Base-by-base conservation (phyloP, 352 stramenopile genomes). In the Phytophthora crassamura region DNA sequence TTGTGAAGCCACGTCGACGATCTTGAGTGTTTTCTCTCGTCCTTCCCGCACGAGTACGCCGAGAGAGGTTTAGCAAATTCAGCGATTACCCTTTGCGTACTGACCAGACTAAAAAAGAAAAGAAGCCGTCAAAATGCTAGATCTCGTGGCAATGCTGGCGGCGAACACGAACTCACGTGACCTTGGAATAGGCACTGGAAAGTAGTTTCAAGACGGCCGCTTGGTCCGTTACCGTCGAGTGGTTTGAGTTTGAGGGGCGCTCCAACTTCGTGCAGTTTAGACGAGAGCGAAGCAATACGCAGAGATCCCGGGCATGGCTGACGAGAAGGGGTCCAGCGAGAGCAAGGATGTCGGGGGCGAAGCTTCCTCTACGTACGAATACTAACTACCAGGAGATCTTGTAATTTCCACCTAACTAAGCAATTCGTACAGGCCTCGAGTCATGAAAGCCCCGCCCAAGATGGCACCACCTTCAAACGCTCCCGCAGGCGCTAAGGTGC, bases 401-500 rank as follows among this genome's bases (percentile, higher is more conserved):
- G 8, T 8, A 32, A 9, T 32, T 11, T 18, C 8, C 50, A 42
- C 33, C 8, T 33, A 22, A 20, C 28, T 56, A 38, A 32, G 20
- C 2, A 41, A 36, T 39, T 35, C 30, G 4, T 69, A 32, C 18
- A 70, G 59, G 18, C 59, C 70, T 54, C 55, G 63, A 2, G 48
- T 75, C 50, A 62, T 64, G 39, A 74, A 70, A 59, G 69, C 69
- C 0, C 75, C 75, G 9, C 72, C 69, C 4, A 84, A 84, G 59
- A 81, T 74, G 48, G 70, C 59, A 5, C 72, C 75, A 28, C 72
- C 75, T 36, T 52, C 42, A 58, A 70, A 40, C 35, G 49, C 70
- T 11, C 45, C 33, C 2, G 60, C 59, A 10, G 75, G 81, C 16
- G 69, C 59, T 10, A 84, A 84, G 70, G 69, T 74, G 5, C 18